Percentiles rank a stretch among this genome's conserved stretches.
phyloP scores from a whole-genome alignment of 73 alveolate genomes.

The Paramecium caudatum region DNA sequence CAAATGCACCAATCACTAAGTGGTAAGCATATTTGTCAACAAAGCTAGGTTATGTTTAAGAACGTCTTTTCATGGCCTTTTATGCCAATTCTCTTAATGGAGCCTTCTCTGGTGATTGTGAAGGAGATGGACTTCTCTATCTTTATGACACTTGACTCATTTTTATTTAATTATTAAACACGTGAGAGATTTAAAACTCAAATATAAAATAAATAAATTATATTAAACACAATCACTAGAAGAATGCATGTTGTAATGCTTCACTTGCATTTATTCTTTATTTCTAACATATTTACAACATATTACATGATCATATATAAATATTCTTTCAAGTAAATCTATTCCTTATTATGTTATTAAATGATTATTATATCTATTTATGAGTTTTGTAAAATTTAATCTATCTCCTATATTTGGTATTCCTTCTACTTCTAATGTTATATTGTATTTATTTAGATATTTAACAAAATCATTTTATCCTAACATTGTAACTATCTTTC shows the following conservation, averaged over 20 bases:
- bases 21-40: constrained; percentile 59
- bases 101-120: background rate
- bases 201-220: background rate
- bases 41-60: constrained; percentile 41
- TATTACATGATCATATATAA: constrained; percentile 47
- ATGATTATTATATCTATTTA: background rate
- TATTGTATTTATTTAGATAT: background rate
- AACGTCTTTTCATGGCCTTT: constrained; percentile 55
- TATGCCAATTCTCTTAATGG: constrained; percentile 49
- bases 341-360: background rate
- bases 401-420: background rate
- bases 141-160: constrained; percentile 52
- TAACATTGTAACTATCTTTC: background rate
- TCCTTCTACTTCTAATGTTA: background rate
- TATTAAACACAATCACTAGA: constrained; percentile 18
- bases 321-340: constrained; percentile 24
- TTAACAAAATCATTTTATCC: background rate
- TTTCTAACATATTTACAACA: background rate
- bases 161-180: constrained; percentile 58
- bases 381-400: background rate
- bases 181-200: background rate
- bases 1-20: constrained; percentile 55
- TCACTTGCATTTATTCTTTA: constrained; percentile 25
- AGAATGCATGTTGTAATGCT: constrained; percentile 54
- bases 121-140: constrained; percentile 51